Conservation (phyloP, 1,284 basidiomycete genomes). For the Microbotryum scabiosae region DNA sequence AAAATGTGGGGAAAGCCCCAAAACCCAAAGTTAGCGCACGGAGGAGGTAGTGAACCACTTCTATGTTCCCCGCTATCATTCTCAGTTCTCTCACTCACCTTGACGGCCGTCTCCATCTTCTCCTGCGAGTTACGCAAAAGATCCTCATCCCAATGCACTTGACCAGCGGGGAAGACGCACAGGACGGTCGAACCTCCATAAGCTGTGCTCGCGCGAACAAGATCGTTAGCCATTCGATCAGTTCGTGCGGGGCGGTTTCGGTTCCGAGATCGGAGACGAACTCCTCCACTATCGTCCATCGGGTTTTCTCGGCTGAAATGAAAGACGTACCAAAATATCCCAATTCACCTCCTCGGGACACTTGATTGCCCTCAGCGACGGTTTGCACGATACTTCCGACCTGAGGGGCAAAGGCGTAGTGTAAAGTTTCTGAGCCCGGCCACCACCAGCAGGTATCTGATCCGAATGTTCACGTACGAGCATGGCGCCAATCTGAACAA, state of each 20-base stretch:
- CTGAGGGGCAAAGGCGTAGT: background rate
- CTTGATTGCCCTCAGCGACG: slow-evolving; percentile 39
- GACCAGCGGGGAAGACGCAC: slow-evolving; percentile 54
- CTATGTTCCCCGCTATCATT: background rate
- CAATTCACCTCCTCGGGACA: slow-evolving; percentile 46
- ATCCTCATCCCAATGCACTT: slow-evolving; percentile 59
- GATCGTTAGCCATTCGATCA: background rate
- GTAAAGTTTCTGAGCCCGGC: background rate
- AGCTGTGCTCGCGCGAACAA: background rate
- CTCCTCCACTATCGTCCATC: no score
- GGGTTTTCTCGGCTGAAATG: no score
- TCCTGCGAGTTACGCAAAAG: slow-evolving; percentile 52
- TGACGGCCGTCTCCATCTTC: slow-evolving; percentile 62
- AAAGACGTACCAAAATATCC: slow-evolving; percentile 46
- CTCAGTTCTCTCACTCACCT: slow-evolving; percentile 42
- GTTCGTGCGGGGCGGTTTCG: background rate
- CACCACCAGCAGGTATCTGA: no score
- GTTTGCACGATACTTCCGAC: slow-evolving; percentile 46
- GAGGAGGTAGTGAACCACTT: no score
- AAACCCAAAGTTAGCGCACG: background rate
- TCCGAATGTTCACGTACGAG: no score
- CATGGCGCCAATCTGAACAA: slow-evolving; percentile 44
- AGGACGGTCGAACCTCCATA: slow-evolving; percentile 65
- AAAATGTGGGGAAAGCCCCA: background rate
- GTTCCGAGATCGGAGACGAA: background rate